Base-by-base conservation (phyloP, 805 yeast genomes). In the Spathaspora boniae region DNA sequence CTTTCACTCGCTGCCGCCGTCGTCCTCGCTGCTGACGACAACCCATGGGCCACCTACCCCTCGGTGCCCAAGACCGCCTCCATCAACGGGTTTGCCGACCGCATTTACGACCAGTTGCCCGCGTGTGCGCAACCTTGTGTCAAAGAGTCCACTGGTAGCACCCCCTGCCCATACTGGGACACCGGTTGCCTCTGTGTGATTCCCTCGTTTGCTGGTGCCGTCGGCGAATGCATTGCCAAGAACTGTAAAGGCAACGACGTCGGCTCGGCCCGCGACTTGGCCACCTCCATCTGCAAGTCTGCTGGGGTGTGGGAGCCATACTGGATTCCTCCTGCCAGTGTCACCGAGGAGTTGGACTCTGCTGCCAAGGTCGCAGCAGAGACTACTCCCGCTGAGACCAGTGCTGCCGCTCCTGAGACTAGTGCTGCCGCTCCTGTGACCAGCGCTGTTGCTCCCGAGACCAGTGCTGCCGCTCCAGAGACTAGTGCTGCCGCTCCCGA, bases 121-220 rank as follows among this genome's bases (percentile, higher is more conserved):
- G 42, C 47, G 9, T 65, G 70, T 51, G 70, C 68, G 25, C 52
- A 61, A 39, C 28, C 40, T 3, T 65, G 70, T 53, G 58, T 63
- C 18, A 44, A 36, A 29, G 45, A 46, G 29, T 47, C 55, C 37
- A 62, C 69, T 31, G 57, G 58, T 7, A 43, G 47, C 28, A 62
- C 69, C 15, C 70, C 70, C 31, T 65, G 72, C 42, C 72, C 72
- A 31, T 62, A 63, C 58, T 65, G 70, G 70, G 72, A 65, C 46
- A 57, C 70, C 31, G 72, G 72, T 17, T 65, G 72, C 52, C 58
- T 65, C 36, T 65, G 72, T 59, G 67, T 62, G 29, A 64, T 65
- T 61, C 50, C 65, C 27, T 43, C 44, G 29, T 65, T 59, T 53
- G 53, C 50, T 25, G 56, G 57, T 19, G 42, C 40, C 4, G 59